Evolutionary conservation across 1,284 basidiomycete species (phyloP).

Genomic region (Polyporus tsugae): DNA sequence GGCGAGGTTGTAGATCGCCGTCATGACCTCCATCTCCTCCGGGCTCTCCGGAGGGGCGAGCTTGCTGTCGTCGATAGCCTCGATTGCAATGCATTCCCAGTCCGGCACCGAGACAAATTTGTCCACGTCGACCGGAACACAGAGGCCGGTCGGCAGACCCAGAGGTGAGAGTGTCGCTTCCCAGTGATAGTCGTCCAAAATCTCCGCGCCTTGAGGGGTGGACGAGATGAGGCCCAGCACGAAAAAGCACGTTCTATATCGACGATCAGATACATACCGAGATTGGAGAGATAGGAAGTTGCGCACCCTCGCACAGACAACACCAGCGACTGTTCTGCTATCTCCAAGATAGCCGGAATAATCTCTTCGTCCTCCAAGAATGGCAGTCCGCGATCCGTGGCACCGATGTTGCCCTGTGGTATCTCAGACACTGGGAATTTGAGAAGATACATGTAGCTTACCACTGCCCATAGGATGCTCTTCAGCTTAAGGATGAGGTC

Average conservation of each 20-base stretch:
- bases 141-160: constrained; percentile 90
- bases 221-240: constrained; percentile 87
- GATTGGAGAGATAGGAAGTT: background rate
- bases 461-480: constrained; percentile 96
- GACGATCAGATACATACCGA: background rate
- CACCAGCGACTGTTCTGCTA: constrained; percentile 89
- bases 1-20: constrained; percentile 91
- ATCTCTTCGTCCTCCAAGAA: constrained; percentile 96
- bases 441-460: constrained; percentile 51
- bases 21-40: constrained; percentile 87
- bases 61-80: constrained; percentile 56
- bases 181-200: constrained; percentile 93
- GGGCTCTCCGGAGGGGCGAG: constrained; percentile 73
- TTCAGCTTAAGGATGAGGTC: constrained; percentile 91
- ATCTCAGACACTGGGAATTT: background rate
- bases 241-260: constrained; percentile 90
- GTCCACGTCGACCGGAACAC: constrained; percentile 85
- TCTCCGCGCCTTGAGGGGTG: constrained; percentile 79
- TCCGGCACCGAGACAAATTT: constrained; percentile 82
- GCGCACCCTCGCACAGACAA: constrained; percentile 93
- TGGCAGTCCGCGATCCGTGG: constrained; percentile 89
- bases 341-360: constrained; percentile 88
- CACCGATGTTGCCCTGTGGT: constrained; percentile 90
- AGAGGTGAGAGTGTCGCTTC: constrained; percentile 88
- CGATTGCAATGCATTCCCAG: constrained; percentile 67